A percentile compares a stretch with the other conserved stretches of the same genome.
phyloP scores from a whole-genome alignment of 805 yeast genomes.

The Naumovozyma dairenensis region DNA sequence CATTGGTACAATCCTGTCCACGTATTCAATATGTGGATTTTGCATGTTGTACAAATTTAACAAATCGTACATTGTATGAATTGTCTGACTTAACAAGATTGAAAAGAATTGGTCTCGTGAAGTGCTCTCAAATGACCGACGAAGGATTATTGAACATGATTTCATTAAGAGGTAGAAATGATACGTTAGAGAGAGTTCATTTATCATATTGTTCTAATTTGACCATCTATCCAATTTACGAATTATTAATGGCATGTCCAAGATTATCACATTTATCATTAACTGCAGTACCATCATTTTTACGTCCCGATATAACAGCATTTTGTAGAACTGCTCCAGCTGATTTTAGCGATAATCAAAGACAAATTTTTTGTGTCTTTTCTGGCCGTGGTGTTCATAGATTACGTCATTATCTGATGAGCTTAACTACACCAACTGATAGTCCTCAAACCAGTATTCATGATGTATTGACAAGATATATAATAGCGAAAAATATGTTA shows the following conservation, averaged over 20 bases:
- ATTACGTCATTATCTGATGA: constrained; percentile 59
- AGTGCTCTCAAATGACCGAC: constrained; percentile 81
- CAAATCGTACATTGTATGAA: constrained; percentile 72
- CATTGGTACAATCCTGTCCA: constrained; percentile 66
- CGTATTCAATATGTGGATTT: constrained; percentile 86
- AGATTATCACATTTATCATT: constrained; percentile 80
- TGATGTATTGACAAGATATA: constrained; percentile 24
- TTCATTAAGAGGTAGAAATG: constrained; percentile 59
- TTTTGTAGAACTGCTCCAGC: constrained; percentile 90
- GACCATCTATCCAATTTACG: constrained; percentile 66
- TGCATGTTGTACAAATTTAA: constrained; percentile 86
- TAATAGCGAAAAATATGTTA: constrained; percentile 20
- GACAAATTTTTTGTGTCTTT: constrained; percentile 81
- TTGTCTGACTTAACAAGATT: constrained; percentile 68
- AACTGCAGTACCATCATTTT: constrained; percentile 86
- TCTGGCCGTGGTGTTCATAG: constrained; percentile 80
- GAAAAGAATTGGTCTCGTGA: constrained; percentile 86
- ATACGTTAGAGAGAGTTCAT: constrained; percentile 85
- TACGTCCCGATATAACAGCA: constrained; percentile 72
- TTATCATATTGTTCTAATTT: constrained; percentile 81
- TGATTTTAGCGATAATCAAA: constrained; percentile 82
- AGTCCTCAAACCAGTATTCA: constrained; percentile 28
- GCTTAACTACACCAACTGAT: constrained; percentile 27
- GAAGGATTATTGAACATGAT: constrained; percentile 65
- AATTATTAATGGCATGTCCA: constrained; percentile 70